Percentiles rank a stretch among this genome's conserved stretches.
Conservation (phyloP, 2,329 filamentous ascomycete genomes). For the Clarireedia homoeocarpa region DNA sequence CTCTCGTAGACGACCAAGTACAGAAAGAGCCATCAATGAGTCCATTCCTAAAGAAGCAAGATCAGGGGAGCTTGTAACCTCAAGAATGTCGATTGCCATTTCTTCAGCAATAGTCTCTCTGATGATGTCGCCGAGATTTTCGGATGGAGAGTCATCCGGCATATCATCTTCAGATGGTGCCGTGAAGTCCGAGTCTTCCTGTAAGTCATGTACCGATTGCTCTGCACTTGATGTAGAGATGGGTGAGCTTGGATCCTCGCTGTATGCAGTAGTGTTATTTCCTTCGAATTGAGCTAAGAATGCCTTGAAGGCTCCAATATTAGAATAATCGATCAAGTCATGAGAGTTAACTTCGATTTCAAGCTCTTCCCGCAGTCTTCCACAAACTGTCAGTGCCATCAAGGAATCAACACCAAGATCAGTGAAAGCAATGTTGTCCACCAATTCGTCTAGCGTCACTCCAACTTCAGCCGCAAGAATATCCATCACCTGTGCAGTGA, state of each 20-base stretch:
- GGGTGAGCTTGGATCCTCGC: conserved; percentile 6
- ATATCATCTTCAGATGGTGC: conserved; percentile 43
- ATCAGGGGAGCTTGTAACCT: conserved; percentile 47
- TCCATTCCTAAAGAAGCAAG: conserved; percentile 52
- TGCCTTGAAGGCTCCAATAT: conserved; percentile 40
- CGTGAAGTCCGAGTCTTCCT: conserved; percentile 29
- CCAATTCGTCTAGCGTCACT: conserved; percentile 38
- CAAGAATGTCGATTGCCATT: conserved; percentile 62
- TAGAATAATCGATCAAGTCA: conserved; percentile 37
- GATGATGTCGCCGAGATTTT: conserved; percentile 44
- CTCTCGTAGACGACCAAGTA: conserved; percentile 47
- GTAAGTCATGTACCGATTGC: conserved; percentile 3
- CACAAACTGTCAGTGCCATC: conserved; percentile 51
- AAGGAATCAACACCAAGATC: conserved; percentile 53
- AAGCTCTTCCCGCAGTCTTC: conserved; percentile 49
- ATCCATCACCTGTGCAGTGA: conserved; percentile 37
- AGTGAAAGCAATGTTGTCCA: conserved; percentile 47
- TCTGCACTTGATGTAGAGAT: conserved; percentile 1
- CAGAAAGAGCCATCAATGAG: conserved; percentile 49
- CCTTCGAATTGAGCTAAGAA: conserved; percentile 35
- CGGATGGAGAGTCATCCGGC: conserved; percentile 39
- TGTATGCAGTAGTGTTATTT: conserved; percentile 9
- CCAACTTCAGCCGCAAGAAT: conserved; percentile 49
- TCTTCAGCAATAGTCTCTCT: conserved; percentile 62
- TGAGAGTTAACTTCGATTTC: conserved; percentile 40